Evolutionary conservation across 2,329 filamentous ascomycete species (phyloP).

Genomic region (Alternaria sp.): DNA sequence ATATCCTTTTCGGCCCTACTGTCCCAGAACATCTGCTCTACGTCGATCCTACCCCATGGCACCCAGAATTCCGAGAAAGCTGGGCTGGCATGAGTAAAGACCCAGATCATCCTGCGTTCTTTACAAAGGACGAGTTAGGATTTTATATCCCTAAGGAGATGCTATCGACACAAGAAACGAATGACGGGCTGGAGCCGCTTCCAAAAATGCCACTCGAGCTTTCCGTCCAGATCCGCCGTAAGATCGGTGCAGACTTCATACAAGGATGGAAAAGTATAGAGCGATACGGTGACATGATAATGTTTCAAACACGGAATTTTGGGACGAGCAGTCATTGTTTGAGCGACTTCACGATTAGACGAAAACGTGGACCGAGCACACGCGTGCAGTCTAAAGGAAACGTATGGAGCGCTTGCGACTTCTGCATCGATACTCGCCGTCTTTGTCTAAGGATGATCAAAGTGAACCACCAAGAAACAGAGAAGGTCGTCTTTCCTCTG

Average conservation of each 20-base stretch:
- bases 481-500: neutral
- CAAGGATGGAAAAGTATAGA: neutral
- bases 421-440: neutral
- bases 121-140: neutral
- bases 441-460: neutral
- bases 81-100: too few relatives aligned
- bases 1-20: too few relatives aligned
- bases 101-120: too few relatives aligned
- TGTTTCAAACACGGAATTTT: neutral
- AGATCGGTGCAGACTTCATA: neutral
- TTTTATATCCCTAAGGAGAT: neutral
- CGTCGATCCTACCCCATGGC: too few relatives aligned
- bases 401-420: neutral
- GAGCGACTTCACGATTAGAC: neutral
- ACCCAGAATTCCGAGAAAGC: too few relatives aligned
- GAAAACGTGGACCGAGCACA: neutral
- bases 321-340: neutral
- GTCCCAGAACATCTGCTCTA: too few relatives aligned
- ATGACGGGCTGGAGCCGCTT: too few relatives aligned
- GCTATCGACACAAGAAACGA: neutral
- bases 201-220: neutral
- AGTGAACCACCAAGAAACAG: neutral
- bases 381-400: neutral
- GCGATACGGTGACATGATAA: neutral
- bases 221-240: neutral